These are phyloP conservation scores for Helenozyma baotianmanensis DNA, from an alignment of 805 yeast genomes.

Conservation along the genomic window DNA sequence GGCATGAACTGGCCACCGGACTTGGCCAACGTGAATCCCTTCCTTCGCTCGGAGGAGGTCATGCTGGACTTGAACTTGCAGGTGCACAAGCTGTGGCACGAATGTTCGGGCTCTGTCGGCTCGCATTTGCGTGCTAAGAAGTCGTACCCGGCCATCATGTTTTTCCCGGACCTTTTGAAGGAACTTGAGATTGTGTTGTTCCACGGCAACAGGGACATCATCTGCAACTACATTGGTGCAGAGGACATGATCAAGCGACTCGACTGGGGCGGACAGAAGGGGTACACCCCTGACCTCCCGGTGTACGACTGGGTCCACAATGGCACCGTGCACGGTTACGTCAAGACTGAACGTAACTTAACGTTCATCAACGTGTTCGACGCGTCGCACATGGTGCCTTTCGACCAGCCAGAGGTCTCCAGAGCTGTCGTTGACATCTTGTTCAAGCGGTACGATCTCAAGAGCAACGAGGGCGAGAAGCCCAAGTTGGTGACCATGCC, in stretches of 20 bases:
- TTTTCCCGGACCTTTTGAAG: constrained; percentile 63
- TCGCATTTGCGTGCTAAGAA: constrained; percentile 44
- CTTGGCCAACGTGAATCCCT: constrained; percentile 44
- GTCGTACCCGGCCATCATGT: constrained; percentile 56
- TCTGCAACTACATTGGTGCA: constrained; percentile 80
- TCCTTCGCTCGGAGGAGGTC: constrained; percentile 45
- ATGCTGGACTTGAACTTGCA: constrained; percentile 48
- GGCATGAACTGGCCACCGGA: constrained; percentile 91
- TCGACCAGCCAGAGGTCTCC: constrained; percentile 65
- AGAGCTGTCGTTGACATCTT: constrained; percentile 64
- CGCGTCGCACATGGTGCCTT: constrained; percentile 93
- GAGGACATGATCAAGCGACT: constrained; percentile 59
- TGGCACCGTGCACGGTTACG: constrained; percentile 31
- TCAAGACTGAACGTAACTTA: constrained; percentile 57
- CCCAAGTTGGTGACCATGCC: constrained; percentile 10
- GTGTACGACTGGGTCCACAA: constrained; percentile 43
- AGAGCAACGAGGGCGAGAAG: constrained; percentile 13
- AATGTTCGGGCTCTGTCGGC: constrained; percentile 66
- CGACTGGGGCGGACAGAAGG: constrained; percentile 52
- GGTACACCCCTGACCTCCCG: constrained; percentile 39
- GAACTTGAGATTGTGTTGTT: constrained; percentile 64
- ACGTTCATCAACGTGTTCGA: constrained; percentile 70
- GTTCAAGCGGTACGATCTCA: constrained; percentile 12
- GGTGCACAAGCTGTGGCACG: constrained; percentile 56
- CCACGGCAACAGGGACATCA: constrained; percentile 83